These are phyloP conservation scores for Calendula officinalis DNA, from an alignment of 129 eudicot species.

Conservation along the genomic window DNA sequence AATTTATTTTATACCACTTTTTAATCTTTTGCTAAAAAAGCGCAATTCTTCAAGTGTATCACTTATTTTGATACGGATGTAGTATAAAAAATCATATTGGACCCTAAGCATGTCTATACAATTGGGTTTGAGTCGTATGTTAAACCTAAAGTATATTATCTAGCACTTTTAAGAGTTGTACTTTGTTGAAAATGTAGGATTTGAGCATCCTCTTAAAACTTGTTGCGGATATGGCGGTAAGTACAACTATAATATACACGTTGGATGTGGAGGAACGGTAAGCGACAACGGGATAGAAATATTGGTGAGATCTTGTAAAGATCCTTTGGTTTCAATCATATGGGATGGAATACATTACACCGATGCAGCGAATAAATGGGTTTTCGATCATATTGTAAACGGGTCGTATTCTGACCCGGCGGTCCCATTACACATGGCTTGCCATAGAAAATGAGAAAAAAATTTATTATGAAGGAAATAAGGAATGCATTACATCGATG, in stretches of 20 bases:
- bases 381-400: conserved; percentile 44
- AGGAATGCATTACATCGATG: no score
- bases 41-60: no score
- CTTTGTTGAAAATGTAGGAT: conserved; percentile 36
- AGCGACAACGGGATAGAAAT: conserved; percentile 38
- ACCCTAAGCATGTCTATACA: no score
- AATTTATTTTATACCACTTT: no score
- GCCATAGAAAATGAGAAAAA: conserved; percentile 24
- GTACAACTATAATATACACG: conserved; percentile 42
- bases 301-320: conserved; percentile 37
- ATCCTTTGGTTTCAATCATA: conserved; percentile 38
- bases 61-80: no score
- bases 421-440: conserved; percentile 42
- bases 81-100: no score
- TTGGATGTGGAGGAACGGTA: conserved; percentile 36
- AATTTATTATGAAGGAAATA: no score
- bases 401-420: conserved; percentile 62
- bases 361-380: conserved; percentile 63
- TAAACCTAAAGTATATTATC: neutral
- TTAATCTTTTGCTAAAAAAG: no score
- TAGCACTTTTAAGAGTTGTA: neutral
- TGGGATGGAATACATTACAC: conserved; percentile 81
- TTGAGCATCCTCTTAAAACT: conserved; percentile 40
- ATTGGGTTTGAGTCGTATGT: no score
- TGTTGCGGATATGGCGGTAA: conserved; percentile 69